Base-by-base conservation (phyloP, 1,284 basidiomycete species). In the Ceraceosorus bombacis region DNA sequence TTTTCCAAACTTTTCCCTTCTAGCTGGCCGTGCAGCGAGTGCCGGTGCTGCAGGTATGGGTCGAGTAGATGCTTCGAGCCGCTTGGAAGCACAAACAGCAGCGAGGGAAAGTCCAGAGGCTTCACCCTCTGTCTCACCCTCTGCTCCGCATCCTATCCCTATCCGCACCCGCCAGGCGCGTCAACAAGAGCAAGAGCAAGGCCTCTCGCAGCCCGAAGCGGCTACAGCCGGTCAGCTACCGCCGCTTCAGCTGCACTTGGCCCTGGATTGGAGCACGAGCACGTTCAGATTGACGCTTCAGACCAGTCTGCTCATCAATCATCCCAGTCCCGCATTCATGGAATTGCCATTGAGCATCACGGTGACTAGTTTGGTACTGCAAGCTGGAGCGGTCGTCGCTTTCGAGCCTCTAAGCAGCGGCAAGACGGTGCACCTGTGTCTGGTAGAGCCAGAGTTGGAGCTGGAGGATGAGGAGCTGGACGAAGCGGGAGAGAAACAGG, bases 261-360 rank as follows among this genome's bases (percentile, higher is more conserved):
- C 66, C 6, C 64, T 75, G 9, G 41, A 63, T 4, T 77, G 74
- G 74, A 64, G 61, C 6, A 76, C 69, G 0, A 67, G 62, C 8
- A 68, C 67, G 0, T 61, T 77, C 41, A 65, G 78, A 5, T 71
- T 83, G 40, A 88, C 88, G 2, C 82, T 99, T 64, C 85, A 86
- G n/a, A 97, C 94, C 0, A 90, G 89, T 8, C 83, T 98, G 15
- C 84, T 92, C 65, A 92, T 99, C 78, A 96, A 97, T 80, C 95
- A 97, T 77, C 93, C 94, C 1, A 89, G 89, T 0, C 85, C 87
- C 0, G 85, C 88, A 72, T 97, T 99, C 82, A 96, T 98, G 91
- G 86, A 88, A 6, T 83, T 99, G 15, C 95, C 95, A 2, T 88
- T 98, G 74, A 88, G 89, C 72, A 85, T 98, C 53, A 87, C 86